Conservation (phyloP, 1,139 yeast species). For the Suhomyces atakaporum region DNA sequence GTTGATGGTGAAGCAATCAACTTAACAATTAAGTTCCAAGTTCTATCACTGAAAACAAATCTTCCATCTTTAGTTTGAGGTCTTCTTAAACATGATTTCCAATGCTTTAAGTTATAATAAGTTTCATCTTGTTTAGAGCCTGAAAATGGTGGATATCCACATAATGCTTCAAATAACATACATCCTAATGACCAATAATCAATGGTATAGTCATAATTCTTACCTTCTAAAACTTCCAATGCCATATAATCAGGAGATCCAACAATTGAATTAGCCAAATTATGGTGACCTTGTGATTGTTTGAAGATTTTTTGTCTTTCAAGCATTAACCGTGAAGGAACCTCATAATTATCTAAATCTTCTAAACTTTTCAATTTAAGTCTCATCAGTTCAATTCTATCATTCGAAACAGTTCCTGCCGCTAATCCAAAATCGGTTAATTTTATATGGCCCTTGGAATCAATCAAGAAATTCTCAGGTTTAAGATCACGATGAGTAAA, state of each 20-base stretch:
- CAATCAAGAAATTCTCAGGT: slow-evolving; percentile 95
- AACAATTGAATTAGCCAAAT: slow-evolving; percentile 91
- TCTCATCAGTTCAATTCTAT: slow-evolving; percentile 91
- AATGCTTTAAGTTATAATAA: slow-evolving; percentile 87
- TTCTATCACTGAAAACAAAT: slow-evolving; percentile 90
- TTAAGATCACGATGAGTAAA: slow-evolving; percentile 96
- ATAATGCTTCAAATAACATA: slow-evolving; percentile 86
- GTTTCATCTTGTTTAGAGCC: slow-evolving; percentile 95
- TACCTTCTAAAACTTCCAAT: slow-evolving; percentile 91
- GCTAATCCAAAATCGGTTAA: slow-evolving; percentile 97
- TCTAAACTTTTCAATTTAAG: slow-evolving; percentile 79
- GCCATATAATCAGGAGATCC: slow-evolving; percentile 99
- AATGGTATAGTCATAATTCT: slow-evolving; percentile 90
- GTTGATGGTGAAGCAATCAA: slow-evolving; percentile 78
- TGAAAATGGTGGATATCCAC: slow-evolving; percentile 96
- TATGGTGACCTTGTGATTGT: slow-evolving; percentile 61
- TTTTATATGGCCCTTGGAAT: slow-evolving; percentile 92
- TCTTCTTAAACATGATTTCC: slow-evolving; percentile 85
- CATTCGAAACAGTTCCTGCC: slow-evolving; percentile 92
- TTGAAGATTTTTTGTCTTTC: slow-evolving; percentile 88
- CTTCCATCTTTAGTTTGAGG: slow-evolving; percentile 93
- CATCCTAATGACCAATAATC: slow-evolving; percentile 99
- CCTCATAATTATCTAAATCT: slow-evolving; percentile 64
- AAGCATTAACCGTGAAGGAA: slow-evolving; percentile 73
- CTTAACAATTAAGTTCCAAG: slow-evolving; percentile 85